These are phyloP conservation scores for Suillus variegatus DNA, from an alignment of 768 basidiomycete genomes.

Conservation along the genomic window DNA sequence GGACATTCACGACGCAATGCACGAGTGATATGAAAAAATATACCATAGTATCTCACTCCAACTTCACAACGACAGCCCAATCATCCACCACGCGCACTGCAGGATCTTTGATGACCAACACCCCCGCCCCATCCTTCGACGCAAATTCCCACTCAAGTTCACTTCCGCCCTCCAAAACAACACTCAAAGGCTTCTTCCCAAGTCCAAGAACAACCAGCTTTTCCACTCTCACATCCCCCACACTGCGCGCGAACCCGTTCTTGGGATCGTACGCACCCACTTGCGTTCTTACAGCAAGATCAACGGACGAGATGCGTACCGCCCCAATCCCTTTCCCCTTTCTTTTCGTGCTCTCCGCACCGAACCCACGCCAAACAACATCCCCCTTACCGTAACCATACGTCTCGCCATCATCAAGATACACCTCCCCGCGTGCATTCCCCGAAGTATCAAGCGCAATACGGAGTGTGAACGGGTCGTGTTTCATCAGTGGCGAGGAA, in stretches of 20 bases:
- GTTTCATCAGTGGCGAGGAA: constrained; percentile 51
- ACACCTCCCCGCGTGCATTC: constrained; percentile 79
- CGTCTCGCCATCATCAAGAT: constrained; percentile 92
- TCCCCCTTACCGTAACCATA: constrained; percentile 70
- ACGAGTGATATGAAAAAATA: background rate
- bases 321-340: constrained; percentile 36
- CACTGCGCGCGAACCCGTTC: constrained; percentile 70
- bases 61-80: constrained; percentile 56
- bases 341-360: constrained; percentile 42
- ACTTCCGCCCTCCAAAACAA: constrained; percentile 47
- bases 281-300: constrained; percentile 40
- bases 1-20: background rate
- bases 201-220: constrained; percentile 81
- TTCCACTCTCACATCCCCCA: constrained; percentile 75
- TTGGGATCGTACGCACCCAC: constrained; percentile 45
- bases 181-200: constrained; percentile 55
- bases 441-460: constrained; percentile 66
- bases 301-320: constrained; percentile 49
- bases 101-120: constrained; percentile 79
- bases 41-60: constrained; percentile 13
- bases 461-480: background rate
- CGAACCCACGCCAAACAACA: constrained; percentile 83
- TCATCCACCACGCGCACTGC: constrained; percentile 55
- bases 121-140: constrained; percentile 57
- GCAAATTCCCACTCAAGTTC: constrained; percentile 71